Evolutionary conservation across 2,329 filamentous ascomycete genomes (phyloP).

Genomic region (Penicillium capsulatum): DNA sequence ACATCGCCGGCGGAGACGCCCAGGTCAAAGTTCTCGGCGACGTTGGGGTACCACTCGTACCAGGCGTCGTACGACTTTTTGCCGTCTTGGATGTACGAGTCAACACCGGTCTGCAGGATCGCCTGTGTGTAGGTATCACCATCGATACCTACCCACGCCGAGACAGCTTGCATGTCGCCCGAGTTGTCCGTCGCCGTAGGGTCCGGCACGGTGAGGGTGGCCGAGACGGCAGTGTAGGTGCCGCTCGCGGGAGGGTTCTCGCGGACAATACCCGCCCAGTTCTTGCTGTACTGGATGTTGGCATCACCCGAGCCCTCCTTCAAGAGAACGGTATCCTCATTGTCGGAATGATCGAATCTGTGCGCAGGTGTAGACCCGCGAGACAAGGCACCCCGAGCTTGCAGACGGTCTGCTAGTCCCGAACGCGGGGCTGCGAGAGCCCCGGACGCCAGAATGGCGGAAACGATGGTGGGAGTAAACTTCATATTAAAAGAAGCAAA

Average conservation of each 20-base stretch:
- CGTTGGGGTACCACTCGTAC: slow-evolving; percentile 61
- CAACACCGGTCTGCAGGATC: slow-evolving; percentile 56
- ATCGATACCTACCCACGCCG: slow-evolving; percentile 60
- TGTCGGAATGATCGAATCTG: slow-evolving; percentile 7
- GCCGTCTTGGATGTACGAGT: slow-evolving; percentile 49
- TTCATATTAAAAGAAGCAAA: slow-evolving; percentile 26
- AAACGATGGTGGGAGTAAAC: slow-evolving; percentile 20
- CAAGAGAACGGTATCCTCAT: slow-evolving; percentile 12
- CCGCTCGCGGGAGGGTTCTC: slow-evolving; percentile 40
- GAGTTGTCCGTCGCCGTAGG: slow-evolving; percentile 42
- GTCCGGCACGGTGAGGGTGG: slow-evolving; percentile 51
- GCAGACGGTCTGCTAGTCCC: slow-evolving; percentile 27
- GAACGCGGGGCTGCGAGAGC: slow-evolving; percentile 29
- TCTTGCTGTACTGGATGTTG: slow-evolving; percentile 51
- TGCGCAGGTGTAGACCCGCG: slow-evolving; percentile 27
- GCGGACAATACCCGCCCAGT: slow-evolving; percentile 59
- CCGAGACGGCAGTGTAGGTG: slow-evolving; percentile 45
- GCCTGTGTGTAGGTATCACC: slow-evolving; percentile 54
- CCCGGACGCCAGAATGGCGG: slow-evolving; percentile 21
- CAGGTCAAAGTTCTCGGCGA: slow-evolving; percentile 53
- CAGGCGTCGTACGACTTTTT: slow-evolving; percentile 51
- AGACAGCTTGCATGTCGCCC: slow-evolving; percentile 44
- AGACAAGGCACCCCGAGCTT: slow-evolving; percentile 22
- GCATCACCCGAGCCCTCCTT: slow-evolving; percentile 18
- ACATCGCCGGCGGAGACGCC: slow-evolving; percentile 44